Conservation (phyloP, 306 rosid species). For the Alnus glutinosa region DNA sequence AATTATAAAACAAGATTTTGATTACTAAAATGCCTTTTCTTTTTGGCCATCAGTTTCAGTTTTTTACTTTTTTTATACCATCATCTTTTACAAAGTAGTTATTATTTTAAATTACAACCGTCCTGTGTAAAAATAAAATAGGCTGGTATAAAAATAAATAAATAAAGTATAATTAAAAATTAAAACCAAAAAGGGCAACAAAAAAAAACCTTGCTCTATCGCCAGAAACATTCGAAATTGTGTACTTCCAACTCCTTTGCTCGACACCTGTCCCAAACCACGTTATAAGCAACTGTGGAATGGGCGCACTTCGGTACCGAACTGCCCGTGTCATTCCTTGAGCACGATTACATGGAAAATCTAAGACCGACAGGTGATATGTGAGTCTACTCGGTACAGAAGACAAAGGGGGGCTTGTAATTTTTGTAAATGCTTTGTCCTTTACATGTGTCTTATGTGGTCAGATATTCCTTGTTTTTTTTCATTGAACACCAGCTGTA, state of each 20-base stretch:
- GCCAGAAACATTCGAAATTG: neutral
- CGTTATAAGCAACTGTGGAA: neutral
- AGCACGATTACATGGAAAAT: constrained; percentile 6
- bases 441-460: constrained; percentile 7
- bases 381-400: neutral
- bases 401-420: neutral
- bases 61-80: too few relatives aligned
- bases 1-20: too few relatives aligned
- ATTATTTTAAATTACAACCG: too few relatives aligned
- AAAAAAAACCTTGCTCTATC: too few relatives aligned
- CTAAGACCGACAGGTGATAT: neutral
- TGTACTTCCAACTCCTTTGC: neutral
- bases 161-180: too few relatives aligned
- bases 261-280: neutral
- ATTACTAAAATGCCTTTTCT: too few relatives aligned
- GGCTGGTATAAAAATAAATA: too few relatives aligned
- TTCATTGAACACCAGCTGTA: constrained; percentile 1
- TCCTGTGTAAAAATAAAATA: too few relatives aligned
- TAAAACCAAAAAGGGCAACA: too few relatives aligned
- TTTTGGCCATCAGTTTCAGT: too few relatives aligned
- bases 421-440: neutral
- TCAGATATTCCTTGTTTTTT: constrained; percentile 22
- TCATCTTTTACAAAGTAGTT: too few relatives aligned
- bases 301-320: neutral
- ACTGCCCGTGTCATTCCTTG: constrained; percentile 1